phyloP scores from a whole-genome alignment of 2,329 filamentous ascomycete species.

The Aspergillus neotritici region DNA sequence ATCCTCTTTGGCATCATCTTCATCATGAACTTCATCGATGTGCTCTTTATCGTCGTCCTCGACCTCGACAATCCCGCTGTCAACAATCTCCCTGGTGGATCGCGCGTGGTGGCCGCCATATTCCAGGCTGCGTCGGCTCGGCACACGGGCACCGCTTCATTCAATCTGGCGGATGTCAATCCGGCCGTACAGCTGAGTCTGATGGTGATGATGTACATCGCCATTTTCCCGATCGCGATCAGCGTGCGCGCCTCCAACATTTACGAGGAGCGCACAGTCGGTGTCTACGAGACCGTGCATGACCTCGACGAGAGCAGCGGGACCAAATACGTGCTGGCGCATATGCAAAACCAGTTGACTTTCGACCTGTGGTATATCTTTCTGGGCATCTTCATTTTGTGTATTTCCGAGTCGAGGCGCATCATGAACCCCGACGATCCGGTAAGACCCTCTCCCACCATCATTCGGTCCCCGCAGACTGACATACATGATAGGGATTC shows the following conservation, averaged over 20 bases:
- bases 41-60: conserved; percentile 50
- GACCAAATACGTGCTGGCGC: conserved; percentile 45
- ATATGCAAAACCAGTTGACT: conserved; percentile 58
- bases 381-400: conserved; percentile 54
- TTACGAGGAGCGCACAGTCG: conserved; percentile 62
- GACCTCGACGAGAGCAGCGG: conserved; percentile 21
- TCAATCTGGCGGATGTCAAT: conserved; percentile 48
- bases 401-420: conserved; percentile 47
- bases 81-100: conserved; percentile 32
- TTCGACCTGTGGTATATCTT: conserved; percentile 63
- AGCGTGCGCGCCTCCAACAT: conserved; percentile 69
- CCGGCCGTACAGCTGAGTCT: conserved; percentile 54
- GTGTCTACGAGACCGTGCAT: conserved; percentile 45
- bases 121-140: conserved; percentile 52
- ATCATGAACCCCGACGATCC: conserved; percentile 24
- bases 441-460: conserved; percentile 12
- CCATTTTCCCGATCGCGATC: conserved; percentile 90
- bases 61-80: conserved; percentile 51
- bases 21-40: conserved; percentile 50
- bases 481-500: conserved; percentile 28
- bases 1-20: conserved; percentile 49
- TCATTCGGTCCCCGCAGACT: neutral
- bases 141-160: conserved; percentile 48
- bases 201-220: conserved; percentile 97
- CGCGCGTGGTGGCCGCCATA: conserved; percentile 51